phyloP scores from a whole-genome alignment of 2,329 filamentous ascomycete genomes.

The Penicillium nordicum region DNA sequence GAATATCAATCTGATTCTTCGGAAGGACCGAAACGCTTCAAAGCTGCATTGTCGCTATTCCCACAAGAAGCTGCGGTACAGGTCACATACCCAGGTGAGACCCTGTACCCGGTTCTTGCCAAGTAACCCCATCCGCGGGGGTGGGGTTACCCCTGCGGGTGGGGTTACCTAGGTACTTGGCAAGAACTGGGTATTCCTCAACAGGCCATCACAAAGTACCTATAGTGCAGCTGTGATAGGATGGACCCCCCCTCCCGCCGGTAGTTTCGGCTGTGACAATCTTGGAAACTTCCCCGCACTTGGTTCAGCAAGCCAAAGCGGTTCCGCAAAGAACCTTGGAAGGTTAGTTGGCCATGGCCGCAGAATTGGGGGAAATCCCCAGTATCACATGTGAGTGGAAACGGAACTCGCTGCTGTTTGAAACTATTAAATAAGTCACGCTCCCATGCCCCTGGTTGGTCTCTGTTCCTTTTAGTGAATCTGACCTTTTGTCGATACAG shows the following conservation, averaged over 20 bases:
- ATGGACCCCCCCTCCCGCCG: background rate
- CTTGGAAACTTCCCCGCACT: background rate
- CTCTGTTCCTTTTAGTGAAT: background rate
- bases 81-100: background rate
- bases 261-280: background rate
- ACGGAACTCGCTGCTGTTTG: background rate
- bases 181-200: too few species aligned
- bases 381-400: too few species aligned
- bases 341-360: background rate
- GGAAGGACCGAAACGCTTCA: background rate
- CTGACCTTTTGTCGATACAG: too few species aligned
- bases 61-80: background rate
- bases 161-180: too few species aligned
- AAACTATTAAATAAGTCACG: background rate
- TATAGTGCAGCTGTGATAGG: background rate
- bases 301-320: background rate
- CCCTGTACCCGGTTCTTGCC: too few species aligned
- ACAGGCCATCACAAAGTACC: background rate
- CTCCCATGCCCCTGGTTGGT: background rate
- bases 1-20: background rate
- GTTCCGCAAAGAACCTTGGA: background rate
- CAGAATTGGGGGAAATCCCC: background rate
- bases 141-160: too few species aligned
- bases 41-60: background rate
- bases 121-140: too few species aligned